phyloP scores from a whole-genome alignment of 306 rosid genomes.

The Sesbania bispinosa region DNA sequence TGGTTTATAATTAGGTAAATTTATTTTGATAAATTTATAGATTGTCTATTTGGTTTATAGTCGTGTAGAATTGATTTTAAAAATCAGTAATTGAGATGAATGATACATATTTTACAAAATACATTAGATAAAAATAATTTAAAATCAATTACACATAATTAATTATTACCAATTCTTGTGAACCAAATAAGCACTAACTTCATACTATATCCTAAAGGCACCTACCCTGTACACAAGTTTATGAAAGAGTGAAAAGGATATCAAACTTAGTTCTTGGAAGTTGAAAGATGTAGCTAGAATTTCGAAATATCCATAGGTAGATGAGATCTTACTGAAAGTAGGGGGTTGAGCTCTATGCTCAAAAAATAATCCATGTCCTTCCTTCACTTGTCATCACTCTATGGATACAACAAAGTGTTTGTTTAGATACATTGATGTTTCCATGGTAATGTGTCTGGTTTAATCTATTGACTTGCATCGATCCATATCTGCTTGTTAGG shows the following conservation, averaged over 20 bases:
- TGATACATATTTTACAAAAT: no score
- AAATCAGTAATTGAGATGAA: no score
- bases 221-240: not conserved
- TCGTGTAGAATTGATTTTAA: no score
- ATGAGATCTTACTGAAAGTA: not conserved
- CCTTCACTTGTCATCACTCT: slow-evolving; percentile 13
- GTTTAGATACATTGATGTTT: not conserved
- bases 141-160: no score
- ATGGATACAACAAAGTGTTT: not conserved
- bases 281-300: slow-evolving; percentile 16
- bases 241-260: slow-evolving; percentile 28
- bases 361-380: not conserved
- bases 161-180: no score
- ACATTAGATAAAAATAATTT: no score
- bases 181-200: no score
- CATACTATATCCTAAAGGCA: slow-evolving; percentile 14
- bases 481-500: slow-evolving; percentile 6
- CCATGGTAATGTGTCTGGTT: not conserved
- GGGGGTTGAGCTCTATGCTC: not conserved
- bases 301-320: slow-evolving; percentile 17
- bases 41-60: no score
- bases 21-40: no score
- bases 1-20: no score
- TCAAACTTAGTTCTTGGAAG: slow-evolving; percentile 19
- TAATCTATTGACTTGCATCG: not conserved